Evolutionary conservation across 1,139 yeast species (phyloP), one percentile per base, ranked within the genome.

Genomic region (Blastobotrys serpentis): DNA sequence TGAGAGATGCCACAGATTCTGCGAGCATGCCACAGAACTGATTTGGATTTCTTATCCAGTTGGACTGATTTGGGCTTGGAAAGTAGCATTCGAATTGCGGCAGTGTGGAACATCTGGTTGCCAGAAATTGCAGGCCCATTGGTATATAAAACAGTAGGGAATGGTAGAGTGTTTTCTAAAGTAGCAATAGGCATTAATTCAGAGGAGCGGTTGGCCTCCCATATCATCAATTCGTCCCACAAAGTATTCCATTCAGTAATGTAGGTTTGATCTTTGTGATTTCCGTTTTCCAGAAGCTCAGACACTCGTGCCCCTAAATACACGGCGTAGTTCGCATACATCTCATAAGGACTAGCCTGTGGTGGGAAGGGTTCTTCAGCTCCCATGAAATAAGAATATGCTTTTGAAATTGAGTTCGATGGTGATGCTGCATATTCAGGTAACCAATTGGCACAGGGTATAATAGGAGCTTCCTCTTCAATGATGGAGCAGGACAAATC

Each of bases 21-120:
- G 48, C 70, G 71, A 1, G 76, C 76, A 50, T 72, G 75, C 74
- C 75, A 71, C 3, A 68, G 61, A 22, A 69, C 64, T 1, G 71
- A 62, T 42, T 59, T 61, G 36, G 45, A 42, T 13, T 47, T 21
- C 17, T 56, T 48, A 4, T 53, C 39, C 6, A 53, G 54, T 49
- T 64, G 68, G 50, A 56, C 57, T 8, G 57, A 47, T 29, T 71
- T 54, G n/a, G 76, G 74, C 48, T 71, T 72, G 47, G 70, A 69
- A 44, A 71, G 73, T 52, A 66, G 59, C 56, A 72, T 49, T n/a
- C 71, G 47, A 14, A 72, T 72, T 39, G 67, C 61, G 1, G 73
- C 69, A 66, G 68, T 70, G 51, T 72, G 76, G 48, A 65, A 71
- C 53, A 72, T 51, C 49, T 71, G 75, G 46, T 70, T 71, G 2